Evolutionary conservation across 2,329 filamentous ascomycete species (phyloP).

Genomic region (Colletotrichum higginsianum): DNA sequence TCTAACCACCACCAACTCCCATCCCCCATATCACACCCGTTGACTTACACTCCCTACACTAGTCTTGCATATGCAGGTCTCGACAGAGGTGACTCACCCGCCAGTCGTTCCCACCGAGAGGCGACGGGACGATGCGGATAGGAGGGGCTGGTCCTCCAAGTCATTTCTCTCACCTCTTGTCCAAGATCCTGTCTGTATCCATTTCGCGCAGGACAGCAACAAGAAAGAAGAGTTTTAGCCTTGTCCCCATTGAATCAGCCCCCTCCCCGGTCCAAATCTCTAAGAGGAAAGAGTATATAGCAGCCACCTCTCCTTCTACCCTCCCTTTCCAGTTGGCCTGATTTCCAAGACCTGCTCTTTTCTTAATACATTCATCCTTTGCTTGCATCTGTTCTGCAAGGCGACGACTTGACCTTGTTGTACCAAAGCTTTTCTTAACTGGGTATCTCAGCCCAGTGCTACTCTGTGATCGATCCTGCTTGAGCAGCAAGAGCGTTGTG

Average conservation of each 20-base stretch:
- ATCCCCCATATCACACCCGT: slow-evolving; percentile 9
- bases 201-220: not conserved
- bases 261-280: not conserved
- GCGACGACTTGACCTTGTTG: not conserved
- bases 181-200: not conserved
- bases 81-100: slow-evolving; percentile 47
- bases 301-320: slow-evolving; percentile 1
- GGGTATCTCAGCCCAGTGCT: slow-evolving; percentile 2
- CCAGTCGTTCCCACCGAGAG: slow-evolving; percentile 45
- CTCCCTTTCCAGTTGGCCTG: slow-evolving; percentile 27
- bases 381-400: slow-evolving; percentile 1
- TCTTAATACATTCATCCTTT: slow-evolving; percentile 4
- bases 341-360: slow-evolving; percentile 31
- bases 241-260: slow-evolving; percentile 25
- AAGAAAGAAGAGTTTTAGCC: not conserved
- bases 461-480: not conserved
- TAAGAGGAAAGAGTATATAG: slow-evolving; percentile 32
- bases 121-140: slow-evolving; percentile 39
- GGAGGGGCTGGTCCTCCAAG: slow-evolving; percentile 15
- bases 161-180: not conserved
- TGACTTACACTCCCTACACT: slow-evolving; percentile 14
- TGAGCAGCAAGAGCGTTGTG: slow-evolving; percentile 8
- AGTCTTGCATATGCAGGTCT: slow-evolving; percentile 42
- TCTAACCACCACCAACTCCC: not conserved
- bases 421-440: slow-evolving; percentile 3